Evolutionary conservation across 352 stramenopile genomes (phyloP).

Genomic region (Pythium oligandrum): DNA sequence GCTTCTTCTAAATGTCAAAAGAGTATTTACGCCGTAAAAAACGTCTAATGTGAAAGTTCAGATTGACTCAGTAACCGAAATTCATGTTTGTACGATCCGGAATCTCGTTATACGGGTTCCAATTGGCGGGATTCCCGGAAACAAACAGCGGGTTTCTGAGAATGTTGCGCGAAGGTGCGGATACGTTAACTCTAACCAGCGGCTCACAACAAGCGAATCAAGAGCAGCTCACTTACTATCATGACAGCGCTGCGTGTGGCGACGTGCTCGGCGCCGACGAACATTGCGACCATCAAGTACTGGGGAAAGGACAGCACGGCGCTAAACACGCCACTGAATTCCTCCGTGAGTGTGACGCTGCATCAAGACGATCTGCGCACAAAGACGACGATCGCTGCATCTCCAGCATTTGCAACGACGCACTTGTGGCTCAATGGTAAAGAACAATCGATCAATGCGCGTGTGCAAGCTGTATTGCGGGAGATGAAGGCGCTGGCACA

Average conservation of each 20-base stretch:
- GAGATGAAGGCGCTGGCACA: slow-evolving; percentile 54
- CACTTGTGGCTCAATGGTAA: slow-evolving; percentile 96
- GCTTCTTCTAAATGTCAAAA: no score
- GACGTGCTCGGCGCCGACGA: slow-evolving; percentile 93
- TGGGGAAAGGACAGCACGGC: slow-evolving; percentile 94
- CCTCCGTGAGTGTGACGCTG: slow-evolving; percentile 95
- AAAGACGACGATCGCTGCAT: slow-evolving; percentile 91
- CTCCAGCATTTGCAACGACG: slow-evolving; percentile 71
- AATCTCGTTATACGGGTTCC: no score
- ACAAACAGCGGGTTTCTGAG: no score
- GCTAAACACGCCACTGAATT: slow-evolving; percentile 97
- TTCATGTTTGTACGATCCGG: no score
- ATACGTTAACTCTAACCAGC: no score
- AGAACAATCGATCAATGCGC: slow-evolving; percentile 76
- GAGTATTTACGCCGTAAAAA: no score
- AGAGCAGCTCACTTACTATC: no score
- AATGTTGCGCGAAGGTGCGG: no score
- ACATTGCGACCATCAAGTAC: slow-evolving; percentile 99
- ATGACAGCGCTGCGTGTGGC: slow-evolving; percentile 30
- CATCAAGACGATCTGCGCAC: slow-evolving; percentile 92
- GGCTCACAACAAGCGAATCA: no score
- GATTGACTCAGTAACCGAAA: no score
- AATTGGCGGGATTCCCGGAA: no score
- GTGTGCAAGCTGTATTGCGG: slow-evolving; percentile 70
- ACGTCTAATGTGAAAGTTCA: no score